Conservation (phyloP, 1,284 basidiomycete genomes). For the Wallemia mellicola region DNA sequence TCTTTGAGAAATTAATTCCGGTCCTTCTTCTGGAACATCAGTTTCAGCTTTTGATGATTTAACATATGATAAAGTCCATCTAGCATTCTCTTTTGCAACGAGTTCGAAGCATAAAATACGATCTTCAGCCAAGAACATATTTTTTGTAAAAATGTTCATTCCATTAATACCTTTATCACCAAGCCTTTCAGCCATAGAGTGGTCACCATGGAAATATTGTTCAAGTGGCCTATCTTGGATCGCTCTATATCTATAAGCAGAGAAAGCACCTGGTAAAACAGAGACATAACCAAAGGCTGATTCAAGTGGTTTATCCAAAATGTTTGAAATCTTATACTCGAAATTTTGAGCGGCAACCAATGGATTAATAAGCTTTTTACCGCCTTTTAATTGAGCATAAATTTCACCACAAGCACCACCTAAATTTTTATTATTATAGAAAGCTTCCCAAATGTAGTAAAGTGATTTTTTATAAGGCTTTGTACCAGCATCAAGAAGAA, state of each 20-base stretch:
- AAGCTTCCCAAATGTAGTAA: conserved; percentile 87
- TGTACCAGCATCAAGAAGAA: conserved; percentile 73
- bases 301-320: conserved; percentile 69
- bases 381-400: conserved; percentile 75
- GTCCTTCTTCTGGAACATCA: conserved; percentile 53
- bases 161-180: conserved; percentile 83
- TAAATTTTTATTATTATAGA: conserved; percentile 59
- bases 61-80: conserved; percentile 77
- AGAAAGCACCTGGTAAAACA: conserved; percentile 86
- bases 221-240: conserved; percentile 74
- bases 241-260: conserved; percentile 69
- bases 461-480: conserved; percentile 89
- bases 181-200: conserved; percentile 65
- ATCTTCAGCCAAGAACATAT: conserved; percentile 64
- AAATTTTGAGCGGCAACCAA: conserved; percentile 44
- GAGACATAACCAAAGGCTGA: conserved; percentile 86
- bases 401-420: conserved; percentile 90
- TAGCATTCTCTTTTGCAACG: conserved; percentile 57
- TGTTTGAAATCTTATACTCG: conserved; percentile 92
- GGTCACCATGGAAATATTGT: conserved; percentile 96
- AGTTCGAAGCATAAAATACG: conserved; percentile 90
- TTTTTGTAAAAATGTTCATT: conserved; percentile 93
- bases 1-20: conserved; percentile 78
- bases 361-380: conserved; percentile 72
- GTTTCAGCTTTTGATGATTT: conserved; percentile 88